Conservation (phyloP, 2,329 filamentous ascomycete species). For the Chrysoporthe puriensis region DNA sequence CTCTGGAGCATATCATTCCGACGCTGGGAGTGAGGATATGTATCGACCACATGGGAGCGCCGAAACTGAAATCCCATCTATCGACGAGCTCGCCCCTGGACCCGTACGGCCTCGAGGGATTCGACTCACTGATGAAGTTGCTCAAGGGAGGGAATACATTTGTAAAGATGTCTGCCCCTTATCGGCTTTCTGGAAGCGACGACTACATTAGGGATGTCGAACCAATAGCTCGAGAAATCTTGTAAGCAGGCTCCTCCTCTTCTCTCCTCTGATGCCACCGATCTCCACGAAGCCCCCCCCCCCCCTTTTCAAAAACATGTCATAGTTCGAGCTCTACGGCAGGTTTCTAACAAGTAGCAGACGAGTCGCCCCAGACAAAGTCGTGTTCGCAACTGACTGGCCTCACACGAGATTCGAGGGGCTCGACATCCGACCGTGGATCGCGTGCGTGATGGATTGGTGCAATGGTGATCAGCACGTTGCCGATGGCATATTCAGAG, state of each 20-base stretch:
- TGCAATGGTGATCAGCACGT: slow-evolving; percentile 50
- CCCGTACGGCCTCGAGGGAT: slow-evolving; percentile 26
- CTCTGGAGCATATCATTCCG: slow-evolving; percentile 33
- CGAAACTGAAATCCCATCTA: slow-evolving; percentile 26
- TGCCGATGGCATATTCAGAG: slow-evolving; percentile 54
- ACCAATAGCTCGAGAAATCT: slow-evolving; percentile 29
- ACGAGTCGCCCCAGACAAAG: slow-evolving; percentile 21
- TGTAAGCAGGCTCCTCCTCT: neutral
- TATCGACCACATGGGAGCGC: slow-evolving; percentile 36
- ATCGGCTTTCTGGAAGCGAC: slow-evolving; percentile 32
- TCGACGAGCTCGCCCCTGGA: slow-evolving; percentile 7
- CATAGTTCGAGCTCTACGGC: neutral
- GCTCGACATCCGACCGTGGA: slow-evolving; percentile 58
- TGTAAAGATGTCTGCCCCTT: slow-evolving; percentile 36
- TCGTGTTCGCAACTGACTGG: slow-evolving; percentile 35
- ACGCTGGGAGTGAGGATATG: slow-evolving; percentile 34
- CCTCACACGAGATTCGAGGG: slow-evolving; percentile 58
- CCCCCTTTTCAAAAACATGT: neutral
- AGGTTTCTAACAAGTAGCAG: neutral
- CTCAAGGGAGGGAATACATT: slow-evolving; percentile 29
- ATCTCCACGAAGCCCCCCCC: neutral
- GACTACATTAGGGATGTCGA: slow-evolving; percentile 33
- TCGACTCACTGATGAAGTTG: slow-evolving; percentile 22
- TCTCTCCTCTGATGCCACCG: neutral
- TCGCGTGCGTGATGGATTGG: slow-evolving; percentile 57